A percentile compares a stretch with the other conserved stretches of the same genome.
Evolutionary conservation across 306 rosid species (phyloP).

Genomic region (Cucurbita maxima): DNA sequence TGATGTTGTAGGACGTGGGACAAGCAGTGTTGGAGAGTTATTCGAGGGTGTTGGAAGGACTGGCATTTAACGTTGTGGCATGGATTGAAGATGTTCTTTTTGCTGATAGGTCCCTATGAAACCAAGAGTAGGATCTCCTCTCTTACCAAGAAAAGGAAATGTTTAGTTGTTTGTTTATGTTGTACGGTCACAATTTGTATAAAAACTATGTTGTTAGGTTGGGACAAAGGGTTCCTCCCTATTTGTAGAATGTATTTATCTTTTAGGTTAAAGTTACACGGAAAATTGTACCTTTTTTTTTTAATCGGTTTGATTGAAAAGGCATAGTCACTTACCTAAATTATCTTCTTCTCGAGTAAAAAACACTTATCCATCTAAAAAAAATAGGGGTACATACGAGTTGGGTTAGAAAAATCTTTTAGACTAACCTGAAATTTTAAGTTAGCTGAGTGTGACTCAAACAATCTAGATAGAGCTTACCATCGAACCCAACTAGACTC

Average conservation of each 20-base stretch:
- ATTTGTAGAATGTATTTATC: background rate
- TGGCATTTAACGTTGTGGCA: slow-evolving; percentile 65
- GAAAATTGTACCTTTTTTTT: background rate
- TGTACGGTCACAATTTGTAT: background rate
- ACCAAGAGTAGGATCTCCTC: background rate
- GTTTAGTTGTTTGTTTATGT: background rate
- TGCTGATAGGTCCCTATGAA: slow-evolving; percentile 38
- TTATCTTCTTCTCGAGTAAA: background rate
- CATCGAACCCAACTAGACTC: too few relatives aligned
- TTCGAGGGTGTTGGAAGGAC: slow-evolving; percentile 63
- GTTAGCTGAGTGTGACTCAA: too few relatives aligned
- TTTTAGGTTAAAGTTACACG: background rate
- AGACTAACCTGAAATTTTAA: too few relatives aligned
- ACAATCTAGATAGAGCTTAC: too few relatives aligned
- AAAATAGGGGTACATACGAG: too few relatives aligned
- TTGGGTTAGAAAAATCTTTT: too few relatives aligned
- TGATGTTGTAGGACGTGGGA: slow-evolving; percentile 53
- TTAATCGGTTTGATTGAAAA: background rate
- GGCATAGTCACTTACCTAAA: background rate
- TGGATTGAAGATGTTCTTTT: slow-evolving; percentile 60
- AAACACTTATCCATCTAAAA: too few relatives aligned
- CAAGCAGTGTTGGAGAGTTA: slow-evolving; percentile 57
- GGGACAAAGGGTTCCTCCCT: background rate
- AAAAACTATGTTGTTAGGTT: background rate
- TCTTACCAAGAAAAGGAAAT: background rate